Evolutionary conservation across 1,284 basidiomycete genomes (phyloP).

Genomic region (Mycosarcoma maydis): DNA sequence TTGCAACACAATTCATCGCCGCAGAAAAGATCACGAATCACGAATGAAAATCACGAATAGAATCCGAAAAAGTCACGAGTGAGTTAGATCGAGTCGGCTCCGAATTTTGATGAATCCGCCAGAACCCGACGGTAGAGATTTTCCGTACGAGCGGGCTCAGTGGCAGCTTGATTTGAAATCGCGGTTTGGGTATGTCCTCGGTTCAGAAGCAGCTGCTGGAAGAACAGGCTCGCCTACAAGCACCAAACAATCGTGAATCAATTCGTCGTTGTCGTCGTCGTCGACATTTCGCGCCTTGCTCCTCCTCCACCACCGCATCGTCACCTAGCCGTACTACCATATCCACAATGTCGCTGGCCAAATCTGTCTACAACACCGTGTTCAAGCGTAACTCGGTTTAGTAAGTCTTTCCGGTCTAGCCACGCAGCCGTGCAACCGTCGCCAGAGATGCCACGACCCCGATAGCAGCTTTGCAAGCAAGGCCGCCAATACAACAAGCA

Average conservation of each 20-base stretch:
- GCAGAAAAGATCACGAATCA: too few species aligned
- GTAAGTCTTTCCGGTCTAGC: slow-evolving; percentile 39
- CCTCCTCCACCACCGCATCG: slow-evolving; percentile 15
- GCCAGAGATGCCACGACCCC: neutral
- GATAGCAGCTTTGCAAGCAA: too few species aligned
- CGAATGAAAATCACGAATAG: neutral
- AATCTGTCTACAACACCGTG: slow-evolving; percentile 56
- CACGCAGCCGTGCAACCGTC: neutral
- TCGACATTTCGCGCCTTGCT: too few species aligned
- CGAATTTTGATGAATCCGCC: slow-evolving; percentile 19
- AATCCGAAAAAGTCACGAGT: too few species aligned
- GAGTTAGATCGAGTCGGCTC: slow-evolving; percentile 10
- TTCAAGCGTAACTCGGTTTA: slow-evolving; percentile 65
- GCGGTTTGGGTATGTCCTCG: neutral
- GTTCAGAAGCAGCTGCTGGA: too few species aligned
- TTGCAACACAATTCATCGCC: too few species aligned
- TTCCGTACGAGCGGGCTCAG: neutral
- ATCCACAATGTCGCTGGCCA: slow-evolving; percentile 53
- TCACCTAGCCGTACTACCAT: slow-evolving; percentile 11
- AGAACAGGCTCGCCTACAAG: too few species aligned
- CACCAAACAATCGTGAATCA: neutral
- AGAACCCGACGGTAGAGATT: slow-evolving; percentile 11
- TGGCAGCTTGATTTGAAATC: slow-evolving; percentile 26
- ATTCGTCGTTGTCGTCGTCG: too few species aligned
- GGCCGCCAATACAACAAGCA: too few species aligned